These are phyloP conservation scores for Halocafeteria seosinensis DNA, from an alignment of 108 stramenopile species.

Conservation along the genomic window DNA sequence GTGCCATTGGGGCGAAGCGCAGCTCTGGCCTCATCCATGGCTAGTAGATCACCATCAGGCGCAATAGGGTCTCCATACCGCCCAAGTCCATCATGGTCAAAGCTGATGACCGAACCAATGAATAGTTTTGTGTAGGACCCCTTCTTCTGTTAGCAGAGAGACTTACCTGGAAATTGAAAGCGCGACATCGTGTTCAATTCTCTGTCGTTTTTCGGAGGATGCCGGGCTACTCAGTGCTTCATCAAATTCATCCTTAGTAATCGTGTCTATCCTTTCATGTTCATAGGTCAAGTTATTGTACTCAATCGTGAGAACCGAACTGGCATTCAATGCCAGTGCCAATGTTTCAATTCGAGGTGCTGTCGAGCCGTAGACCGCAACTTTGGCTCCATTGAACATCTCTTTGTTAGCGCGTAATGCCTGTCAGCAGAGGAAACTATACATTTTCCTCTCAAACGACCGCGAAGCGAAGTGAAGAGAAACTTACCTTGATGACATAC, in stretches of 20 bases:
- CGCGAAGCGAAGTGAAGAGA: too few relatives aligned
- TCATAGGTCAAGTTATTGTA: conserved; percentile 21
- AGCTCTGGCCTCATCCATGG: conserved; percentile 9
- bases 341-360: conserved; percentile 13
- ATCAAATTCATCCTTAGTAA: too few relatives aligned
- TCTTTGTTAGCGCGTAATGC: too few relatives aligned
- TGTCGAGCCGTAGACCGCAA: conserved; percentile 14
- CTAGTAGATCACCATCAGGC: conserved; percentile 20
- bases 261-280: neutral
- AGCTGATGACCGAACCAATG: neutral
- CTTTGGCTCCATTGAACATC: neutral
- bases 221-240: too few relatives aligned
- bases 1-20: neutral
- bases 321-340: conserved; percentile 7
- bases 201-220: too few relatives aligned
- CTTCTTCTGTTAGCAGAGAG: neutral
- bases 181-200: neutral
- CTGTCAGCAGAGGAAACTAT: too few relatives aligned
- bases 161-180: neutral
- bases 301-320: conserved; percentile 11
- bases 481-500: too few relatives aligned
- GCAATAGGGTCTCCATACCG: conserved; percentile 26
- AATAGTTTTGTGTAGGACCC: neutral
- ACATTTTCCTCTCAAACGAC: too few relatives aligned
- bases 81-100: conserved; percentile 32